phyloP scores from a whole-genome alignment of 73 alveolate species.

The Stentor roeselii region DNA sequence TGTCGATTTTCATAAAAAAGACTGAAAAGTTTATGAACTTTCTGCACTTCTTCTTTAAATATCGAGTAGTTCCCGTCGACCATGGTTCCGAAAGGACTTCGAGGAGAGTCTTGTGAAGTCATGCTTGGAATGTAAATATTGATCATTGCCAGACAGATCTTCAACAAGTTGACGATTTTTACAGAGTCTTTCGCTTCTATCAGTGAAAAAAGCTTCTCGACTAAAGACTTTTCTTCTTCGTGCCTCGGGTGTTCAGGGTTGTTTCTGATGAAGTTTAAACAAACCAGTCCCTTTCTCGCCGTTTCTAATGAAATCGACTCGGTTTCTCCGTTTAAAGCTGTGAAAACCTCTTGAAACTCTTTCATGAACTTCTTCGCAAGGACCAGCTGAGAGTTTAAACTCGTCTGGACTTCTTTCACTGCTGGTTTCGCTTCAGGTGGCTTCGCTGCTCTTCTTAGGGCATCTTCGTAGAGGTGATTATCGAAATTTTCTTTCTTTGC shows the following conservation, averaged over 20 bases:
- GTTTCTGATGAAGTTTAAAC: background rate
- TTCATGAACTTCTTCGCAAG: background rate
- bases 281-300: background rate
- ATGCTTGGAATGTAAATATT: background rate
- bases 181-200: background rate
- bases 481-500: background rate
- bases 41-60: background rate
- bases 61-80: background rate
- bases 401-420: background rate
- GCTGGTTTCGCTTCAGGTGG: background rate
- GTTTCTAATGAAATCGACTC: background rate
- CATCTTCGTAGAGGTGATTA: constrained; percentile 18
- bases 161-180: background rate
- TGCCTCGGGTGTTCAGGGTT: background rate
- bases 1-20: constrained; percentile 16
- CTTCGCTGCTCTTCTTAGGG: constrained; percentile 12
- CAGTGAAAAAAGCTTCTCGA: background rate
- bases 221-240: background rate
- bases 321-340: background rate
- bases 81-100: background rate
- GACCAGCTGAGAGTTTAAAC: background rate
- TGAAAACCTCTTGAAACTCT: constrained; percentile 14
- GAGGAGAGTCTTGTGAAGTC: background rate
- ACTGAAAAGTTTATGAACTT: background rate
- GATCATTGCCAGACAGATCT: background rate